Evolutionary conservation across 805 yeast genomes (phyloP), one percentile per base, ranked within the genome.

Genomic region (Lipomyces yamanashiensis): DNA sequence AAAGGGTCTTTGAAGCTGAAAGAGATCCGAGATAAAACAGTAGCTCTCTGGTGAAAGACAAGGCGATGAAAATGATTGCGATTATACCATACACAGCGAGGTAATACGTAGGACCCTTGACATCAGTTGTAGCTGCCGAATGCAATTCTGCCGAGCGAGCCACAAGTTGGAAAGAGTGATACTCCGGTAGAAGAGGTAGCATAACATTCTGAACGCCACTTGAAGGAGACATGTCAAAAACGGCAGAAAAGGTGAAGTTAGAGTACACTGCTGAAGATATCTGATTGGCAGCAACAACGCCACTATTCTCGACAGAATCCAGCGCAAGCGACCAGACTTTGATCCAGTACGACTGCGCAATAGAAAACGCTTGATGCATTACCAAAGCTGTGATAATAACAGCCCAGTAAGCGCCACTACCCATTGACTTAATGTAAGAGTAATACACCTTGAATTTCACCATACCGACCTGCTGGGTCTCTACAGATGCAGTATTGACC

Each of bases 341-440:
- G 71, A 92, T 83, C 98, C 97, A 92, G 87, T 89, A 90, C 1
- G 96, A 87, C 77, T 91, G 96, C 21, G 79, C 76, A 70, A 92
- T 85, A 71, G 81, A 81, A n/a, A 84, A 75, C 49, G 75, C 74
- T 74, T 92, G 96, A 9, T 90, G 81, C 9, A 79, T 66, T 58
- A 84, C 59, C 70, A 87, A 87, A 0, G 85, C 74, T 2, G 74
- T 44, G 3, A 83, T 54, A 56, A 90, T 74, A 10, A 80, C 55
- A 0, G 75, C 7, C 83, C 95, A 82, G 67, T 84, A 80, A 19
- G 74, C 71, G 70, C 76, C 72, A 7, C 88, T 86, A 66, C 98
- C 98, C 77, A 90, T 84, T 50, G 87, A 80, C 54, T 79, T 78
- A 53, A 87, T 81, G 74, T 89, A 95, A 70, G 86, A 84, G 41